Conservation (phyloP, 257 asterid species). For the Jacaranda copaia region DNA sequence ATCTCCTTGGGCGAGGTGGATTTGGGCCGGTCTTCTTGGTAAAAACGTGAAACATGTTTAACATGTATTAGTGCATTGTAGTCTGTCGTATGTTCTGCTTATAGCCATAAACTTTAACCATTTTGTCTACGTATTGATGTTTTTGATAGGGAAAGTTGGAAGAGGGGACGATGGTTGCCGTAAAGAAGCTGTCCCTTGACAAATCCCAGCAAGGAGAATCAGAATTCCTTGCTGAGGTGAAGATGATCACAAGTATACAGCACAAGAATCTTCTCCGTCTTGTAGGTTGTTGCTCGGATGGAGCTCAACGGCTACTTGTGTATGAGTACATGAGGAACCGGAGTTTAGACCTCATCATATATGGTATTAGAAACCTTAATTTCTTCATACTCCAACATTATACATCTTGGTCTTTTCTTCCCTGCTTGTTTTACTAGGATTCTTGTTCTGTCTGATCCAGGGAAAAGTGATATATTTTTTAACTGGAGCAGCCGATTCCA, state of each 20-base stretch:
- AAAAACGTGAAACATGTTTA: conserved; percentile 3
- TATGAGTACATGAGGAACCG: conserved; percentile 52
- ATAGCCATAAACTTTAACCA: not conserved
- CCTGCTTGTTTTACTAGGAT: not conserved
- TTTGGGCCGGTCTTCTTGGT: conserved; percentile 69
- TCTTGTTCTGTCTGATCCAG: conserved; percentile 38
- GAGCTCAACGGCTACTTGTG: too few relatives aligned
- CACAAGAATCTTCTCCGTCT: conserved; percentile 24
- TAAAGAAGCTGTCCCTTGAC: conserved; percentile 55
- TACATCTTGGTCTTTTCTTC: not conserved
- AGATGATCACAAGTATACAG: conserved; percentile 62
- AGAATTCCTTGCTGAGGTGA: conserved; percentile 60
- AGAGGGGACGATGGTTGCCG: conserved; percentile 55
- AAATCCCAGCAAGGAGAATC: conserved; percentile 66
- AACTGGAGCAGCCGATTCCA: conserved; percentile 60
- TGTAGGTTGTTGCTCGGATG: too few relatives aligned
- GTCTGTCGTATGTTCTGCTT: too few relatives aligned
- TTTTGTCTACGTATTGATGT: not conserved
- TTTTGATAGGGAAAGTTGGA: conserved; percentile 50
- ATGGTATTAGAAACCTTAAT: conserved; percentile 38
- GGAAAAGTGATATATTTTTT: conserved; percentile 44
- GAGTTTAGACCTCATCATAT: conserved; percentile 60
- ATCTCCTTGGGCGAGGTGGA: conserved; percentile 68
- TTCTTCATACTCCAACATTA: not conserved
- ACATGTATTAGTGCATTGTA: too few relatives aligned